phyloP scores from a whole-genome alignment of 2,329 filamentous ascomycete species.

The Ophidiomyces ophidiicola region DNA sequence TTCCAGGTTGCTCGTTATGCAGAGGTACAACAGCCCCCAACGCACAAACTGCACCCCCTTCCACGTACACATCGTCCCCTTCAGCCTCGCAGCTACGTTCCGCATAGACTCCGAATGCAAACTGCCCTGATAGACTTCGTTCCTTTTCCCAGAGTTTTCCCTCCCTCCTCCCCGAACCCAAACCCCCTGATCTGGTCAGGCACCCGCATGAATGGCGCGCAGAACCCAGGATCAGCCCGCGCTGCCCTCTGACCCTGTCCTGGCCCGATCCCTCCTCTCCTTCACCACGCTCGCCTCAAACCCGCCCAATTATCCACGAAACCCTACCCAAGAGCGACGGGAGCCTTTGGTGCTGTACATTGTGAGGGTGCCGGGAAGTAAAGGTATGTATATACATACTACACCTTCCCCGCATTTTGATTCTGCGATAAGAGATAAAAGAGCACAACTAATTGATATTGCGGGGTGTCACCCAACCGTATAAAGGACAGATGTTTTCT shows the following conservation, averaged over 20 bases:
- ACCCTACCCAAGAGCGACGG: constrained; percentile 55
- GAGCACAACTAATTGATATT: constrained; percentile 2
- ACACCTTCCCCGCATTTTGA: constrained; percentile 10
- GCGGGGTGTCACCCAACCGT: constrained; percentile 6
- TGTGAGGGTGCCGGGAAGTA: constrained; percentile 78
- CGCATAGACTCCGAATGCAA: background rate
- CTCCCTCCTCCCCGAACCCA: background rate
- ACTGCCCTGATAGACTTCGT: background rate
- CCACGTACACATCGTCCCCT: no score
- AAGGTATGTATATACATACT: constrained; percentile 46
- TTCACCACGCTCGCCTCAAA: constrained; percentile 73
- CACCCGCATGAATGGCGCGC: constrained; percentile 2
- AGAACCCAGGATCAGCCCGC: constrained; percentile 5
- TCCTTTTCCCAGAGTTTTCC: background rate
- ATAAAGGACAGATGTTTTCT: constrained; percentile 63
- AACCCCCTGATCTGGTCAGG: background rate
- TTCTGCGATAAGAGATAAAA: constrained; percentile 9
- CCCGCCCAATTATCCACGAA: constrained; percentile 73
- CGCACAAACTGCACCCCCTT: no score
- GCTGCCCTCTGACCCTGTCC: constrained; percentile 33
- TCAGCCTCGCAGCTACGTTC: background rate
- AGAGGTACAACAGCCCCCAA: no score
- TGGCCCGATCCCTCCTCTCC: constrained; percentile 71
- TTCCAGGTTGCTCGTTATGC: no score
- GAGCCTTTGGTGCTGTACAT: constrained; percentile 79